Percentiles rank a stretch among this genome's conserved stretches.
These are phyloP conservation scores for Leucosporidium creatinivorum DNA, from an alignment of 768 basidiomycete species.

Conservation along the genomic window DNA sequence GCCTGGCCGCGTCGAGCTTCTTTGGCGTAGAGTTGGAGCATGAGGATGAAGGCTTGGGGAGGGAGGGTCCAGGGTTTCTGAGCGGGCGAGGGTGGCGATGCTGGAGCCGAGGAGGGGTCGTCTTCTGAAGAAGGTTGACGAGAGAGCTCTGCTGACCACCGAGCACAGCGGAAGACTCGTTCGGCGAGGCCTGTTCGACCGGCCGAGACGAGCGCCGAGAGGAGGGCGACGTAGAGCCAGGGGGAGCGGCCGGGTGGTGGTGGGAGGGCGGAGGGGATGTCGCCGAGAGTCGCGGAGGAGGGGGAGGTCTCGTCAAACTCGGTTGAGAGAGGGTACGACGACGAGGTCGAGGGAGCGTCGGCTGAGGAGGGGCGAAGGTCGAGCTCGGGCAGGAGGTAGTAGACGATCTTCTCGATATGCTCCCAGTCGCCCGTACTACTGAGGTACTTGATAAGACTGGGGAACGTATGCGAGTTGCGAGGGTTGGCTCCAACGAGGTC, in stretches of 20 bases:
- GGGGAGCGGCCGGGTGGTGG: conserved; percentile 41
- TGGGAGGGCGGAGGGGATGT: neutral
- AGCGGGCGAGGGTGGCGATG: conserved; percentile 30
- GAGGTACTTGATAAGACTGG: conserved; percentile 52
- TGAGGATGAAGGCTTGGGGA: conserved; percentile 61
- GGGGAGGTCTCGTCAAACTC: no score
- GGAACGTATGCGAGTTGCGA: conserved; percentile 49
- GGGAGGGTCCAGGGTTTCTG: conserved; percentile 57
- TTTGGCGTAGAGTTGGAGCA: conserved; percentile 56
- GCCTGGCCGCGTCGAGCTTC: conserved; percentile 20
- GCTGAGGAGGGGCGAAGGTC: neutral
- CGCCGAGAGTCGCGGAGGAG: no score
- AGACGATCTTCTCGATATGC: conserved; percentile 50
- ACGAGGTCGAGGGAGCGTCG: neutral
- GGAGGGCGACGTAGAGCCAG: conserved; percentile 52
- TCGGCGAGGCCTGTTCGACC: conserved; percentile 54
- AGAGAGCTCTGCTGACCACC: conserved; percentile 44
- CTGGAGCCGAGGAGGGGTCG: neutral
- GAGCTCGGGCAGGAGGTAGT: conserved; percentile 50
- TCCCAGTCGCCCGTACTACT: conserved; percentile 49
- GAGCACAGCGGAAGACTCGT: conserved; percentile 58
- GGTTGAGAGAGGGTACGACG: neutral
- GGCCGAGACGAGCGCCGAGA: conserved; percentile 57
- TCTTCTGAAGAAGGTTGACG: neutral
- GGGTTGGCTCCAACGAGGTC: neutral